Evolutionary conservation across 169 alveolate species (phyloP), one percentile per base, ranked within the genome.

Genomic region (Plasmodium gallinaceum): DNA sequence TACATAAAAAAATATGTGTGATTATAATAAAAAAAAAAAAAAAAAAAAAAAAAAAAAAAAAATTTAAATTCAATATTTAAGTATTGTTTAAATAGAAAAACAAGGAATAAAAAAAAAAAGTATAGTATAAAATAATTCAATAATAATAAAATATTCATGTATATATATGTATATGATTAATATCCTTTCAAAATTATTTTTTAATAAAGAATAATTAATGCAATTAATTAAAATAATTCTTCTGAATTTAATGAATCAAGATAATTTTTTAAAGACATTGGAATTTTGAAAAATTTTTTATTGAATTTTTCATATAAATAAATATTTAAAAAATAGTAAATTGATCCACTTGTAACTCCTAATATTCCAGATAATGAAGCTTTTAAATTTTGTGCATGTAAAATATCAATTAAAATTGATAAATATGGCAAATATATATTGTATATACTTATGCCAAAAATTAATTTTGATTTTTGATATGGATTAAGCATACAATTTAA

Each of bases 351-450:
- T 57, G 76, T 78, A 54, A 78, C 71, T 8, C 89, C 89, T 46
- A 78, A 69, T 64, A 78, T 46, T 57, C 89, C 89, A 12, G 89
- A 78, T 54, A 78, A 24, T n/a, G 89, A 78, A 32, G 89, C 89
- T 14, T 78, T 78, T 57, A 78, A 78, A 65, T 48, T 46, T 78
- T 78, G 89, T 46, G 89, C 89, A 65, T 78, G 80, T 43, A 78
- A 64, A 65, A 78, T 78, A 78, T 78, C 89, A 52, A 78, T 78
- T 18, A 78, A 48, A 57, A 78, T 65, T 54, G 89, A 78, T n/a
- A 78, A 66, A 78, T 78, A 78, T 5, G 89, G 89, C 32, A 78
- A 78, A 45, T 78, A 78, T 20, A 78, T 78, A 39, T 78, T 78
- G 76, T 78, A 64, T 24, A 78, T 78, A 78, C 64, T 43, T 46